Conservation (phyloP, 108 stramenopile species). For the Epipyxis sp. region DNA sequence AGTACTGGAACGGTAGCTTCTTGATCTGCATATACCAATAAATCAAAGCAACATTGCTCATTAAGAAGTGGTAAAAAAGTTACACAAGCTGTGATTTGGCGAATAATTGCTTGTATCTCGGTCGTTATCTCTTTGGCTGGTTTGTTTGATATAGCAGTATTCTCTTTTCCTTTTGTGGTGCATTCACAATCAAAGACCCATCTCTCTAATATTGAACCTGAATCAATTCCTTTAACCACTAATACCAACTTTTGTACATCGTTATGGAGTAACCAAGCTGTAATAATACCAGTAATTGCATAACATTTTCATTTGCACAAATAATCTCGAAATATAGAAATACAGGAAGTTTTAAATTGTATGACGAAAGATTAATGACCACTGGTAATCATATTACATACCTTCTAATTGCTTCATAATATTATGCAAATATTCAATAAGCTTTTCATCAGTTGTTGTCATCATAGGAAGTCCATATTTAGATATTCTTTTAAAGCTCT, state of each 20-base stretch:
- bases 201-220: constrained; percentile 87
- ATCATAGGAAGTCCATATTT: constrained; percentile 95
- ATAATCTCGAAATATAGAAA: background rate
- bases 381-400: too few species aligned
- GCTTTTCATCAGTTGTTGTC: constrained; percentile 86
- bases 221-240: constrained; percentile 90
- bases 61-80: constrained; percentile 92
- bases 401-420: constrained; percentile 82
- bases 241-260: constrained; percentile 87
- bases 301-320: background rate
- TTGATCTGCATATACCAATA: constrained; percentile 86
- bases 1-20: constrained; percentile 75
- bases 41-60: constrained; percentile 95
- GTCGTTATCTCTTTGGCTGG: constrained; percentile 83
- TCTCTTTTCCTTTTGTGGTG: constrained; percentile 43
- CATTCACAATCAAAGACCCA: constrained; percentile 71
- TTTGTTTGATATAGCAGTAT: too few species aligned
- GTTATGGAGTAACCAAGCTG: constrained; percentile 76
- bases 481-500: constrained; percentile 80
- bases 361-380: too few species aligned
- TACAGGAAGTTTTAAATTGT: too few species aligned
- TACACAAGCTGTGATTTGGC: constrained; percentile 91
- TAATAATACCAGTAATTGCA: background rate
- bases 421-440: constrained; percentile 75
- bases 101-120: constrained; percentile 96